phyloP scores from a whole-genome alignment of 495 filamentous ascomycete genomes.

The Neurospora sp. region DNA sequence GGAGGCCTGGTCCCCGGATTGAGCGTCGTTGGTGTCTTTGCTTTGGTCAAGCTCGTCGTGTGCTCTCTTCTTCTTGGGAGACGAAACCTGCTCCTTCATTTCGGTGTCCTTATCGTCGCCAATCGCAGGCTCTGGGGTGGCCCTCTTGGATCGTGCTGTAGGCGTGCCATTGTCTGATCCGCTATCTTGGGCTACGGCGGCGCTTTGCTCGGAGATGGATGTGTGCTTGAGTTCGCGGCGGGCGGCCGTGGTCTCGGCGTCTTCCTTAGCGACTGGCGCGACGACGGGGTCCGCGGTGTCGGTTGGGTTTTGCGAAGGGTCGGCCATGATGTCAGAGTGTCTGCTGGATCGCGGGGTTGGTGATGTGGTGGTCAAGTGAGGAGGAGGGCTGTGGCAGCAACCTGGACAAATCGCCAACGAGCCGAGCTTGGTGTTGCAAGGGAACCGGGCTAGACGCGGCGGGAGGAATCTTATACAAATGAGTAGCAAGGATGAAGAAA shows the following conservation, averaged over 20 bases:
- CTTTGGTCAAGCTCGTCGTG: slow-evolving; percentile 40
- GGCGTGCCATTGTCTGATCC: neutral
- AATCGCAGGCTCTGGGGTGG: slow-evolving; percentile 24
- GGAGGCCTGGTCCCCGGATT: slow-evolving; percentile 25
- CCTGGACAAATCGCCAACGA: neutral
- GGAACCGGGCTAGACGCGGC: neutral
- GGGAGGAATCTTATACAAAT: neutral
- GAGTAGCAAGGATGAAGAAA: neutral
- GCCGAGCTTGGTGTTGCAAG: neutral
- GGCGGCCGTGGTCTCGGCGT: slow-evolving; percentile 44
- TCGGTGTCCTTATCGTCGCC: slow-evolving; percentile 22
- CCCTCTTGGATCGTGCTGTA: neutral
- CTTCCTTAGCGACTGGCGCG: slow-evolving; percentile 26
- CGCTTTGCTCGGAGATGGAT: slow-evolving; percentile 29
- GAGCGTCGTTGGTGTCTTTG: slow-evolving; percentile 19
- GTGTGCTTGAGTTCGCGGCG: slow-evolving; percentile 46
- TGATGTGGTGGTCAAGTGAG: slow-evolving; percentile 1
- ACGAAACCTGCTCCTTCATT: slow-evolving; percentile 36
- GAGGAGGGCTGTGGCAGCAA: neutral
- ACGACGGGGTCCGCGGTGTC: slow-evolving; percentile 21
- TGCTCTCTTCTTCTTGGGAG: slow-evolving; percentile 49
- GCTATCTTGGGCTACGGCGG: slow-evolving; percentile 16
- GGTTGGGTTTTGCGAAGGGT: slow-evolving; percentile 21
- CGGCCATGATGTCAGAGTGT: slow-evolving; percentile 25
- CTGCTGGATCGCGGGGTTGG: neutral